These are phyloP conservation scores for Zanthoxylum bungeanum DNA, from an alignment of 345 rosid genomes.

Conservation along the genomic window DNA sequence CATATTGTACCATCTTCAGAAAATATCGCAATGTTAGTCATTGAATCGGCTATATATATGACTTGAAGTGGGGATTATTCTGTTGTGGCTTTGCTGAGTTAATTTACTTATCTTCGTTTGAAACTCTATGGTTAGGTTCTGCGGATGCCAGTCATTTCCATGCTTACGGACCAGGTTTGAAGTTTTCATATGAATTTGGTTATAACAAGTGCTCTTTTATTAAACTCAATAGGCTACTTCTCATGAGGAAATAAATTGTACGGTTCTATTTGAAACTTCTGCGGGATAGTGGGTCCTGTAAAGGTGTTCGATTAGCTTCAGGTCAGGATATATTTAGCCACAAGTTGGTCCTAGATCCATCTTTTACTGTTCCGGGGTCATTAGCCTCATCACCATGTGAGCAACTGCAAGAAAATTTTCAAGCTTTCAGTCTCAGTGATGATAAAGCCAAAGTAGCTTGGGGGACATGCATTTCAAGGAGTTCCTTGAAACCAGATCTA, in stretches of 20 bases:
- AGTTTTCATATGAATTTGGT: constrained; percentile 7
- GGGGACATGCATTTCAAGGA: constrained; percentile 69
- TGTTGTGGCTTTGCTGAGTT: neutral
- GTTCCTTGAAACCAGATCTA: constrained; percentile 62
- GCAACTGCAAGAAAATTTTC: constrained; percentile 32
- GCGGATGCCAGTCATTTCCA: constrained; percentile 74
- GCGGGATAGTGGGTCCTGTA: constrained; percentile 59
- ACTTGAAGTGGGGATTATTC: neutral
- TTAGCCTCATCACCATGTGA: constrained; percentile 25
- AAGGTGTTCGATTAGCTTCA: constrained; percentile 81
- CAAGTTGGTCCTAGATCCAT: constrained; percentile 76
- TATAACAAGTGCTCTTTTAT: neutral
- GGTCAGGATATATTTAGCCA: constrained; percentile 82
- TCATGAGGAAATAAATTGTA: constrained; percentile 2
- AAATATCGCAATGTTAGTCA: neutral
- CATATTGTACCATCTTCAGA: neutral
- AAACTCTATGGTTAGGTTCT: constrained; percentile 55
- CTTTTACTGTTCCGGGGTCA: constrained; percentile 36
- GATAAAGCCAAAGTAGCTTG: constrained; percentile 63
- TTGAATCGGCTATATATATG: neutral
- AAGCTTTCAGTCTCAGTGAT: constrained; percentile 29
- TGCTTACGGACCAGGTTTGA: constrained; percentile 70
- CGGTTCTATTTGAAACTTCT: constrained; percentile 20
- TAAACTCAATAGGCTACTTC: neutral
- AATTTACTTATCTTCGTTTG: constrained; percentile 11